Evolutionary conservation across 1,139 yeast genomes (phyloP).

Genomic region (Kazachstania sp.): DNA sequence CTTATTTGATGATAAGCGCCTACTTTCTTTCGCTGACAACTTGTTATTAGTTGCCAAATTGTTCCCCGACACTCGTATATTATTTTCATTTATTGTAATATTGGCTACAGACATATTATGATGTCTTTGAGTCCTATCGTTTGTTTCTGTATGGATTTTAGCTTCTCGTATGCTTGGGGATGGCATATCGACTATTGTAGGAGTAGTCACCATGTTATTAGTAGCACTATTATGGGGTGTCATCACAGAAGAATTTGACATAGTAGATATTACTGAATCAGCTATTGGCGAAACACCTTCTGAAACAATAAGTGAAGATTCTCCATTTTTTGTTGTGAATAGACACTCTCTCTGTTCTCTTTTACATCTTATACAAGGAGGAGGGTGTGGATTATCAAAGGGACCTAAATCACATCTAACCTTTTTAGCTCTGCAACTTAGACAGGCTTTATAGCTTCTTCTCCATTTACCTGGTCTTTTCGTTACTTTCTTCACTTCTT

Average conservation of each 20-base stretch:
- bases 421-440: slow-evolving; percentile 73
- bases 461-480: slow-evolving; percentile 17
- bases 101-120: not conserved
- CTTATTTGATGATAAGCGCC: slow-evolving; percentile 17
- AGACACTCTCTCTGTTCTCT: slow-evolving; percentile 77
- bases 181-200: too few species aligned
- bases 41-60: too few species aligned
- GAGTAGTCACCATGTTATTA: not conserved
- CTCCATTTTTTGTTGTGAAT: slow-evolving; percentile 31
- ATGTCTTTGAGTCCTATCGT: not conserved
- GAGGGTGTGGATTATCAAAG: slow-evolving; percentile 61
- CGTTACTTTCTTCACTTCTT: not conserved
- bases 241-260: not conserved
- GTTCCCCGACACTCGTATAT: not conserved
- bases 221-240: not conserved
- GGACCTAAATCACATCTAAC: slow-evolving; percentile 81
- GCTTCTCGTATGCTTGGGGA: not conserved
- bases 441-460: slow-evolving; percentile 74
- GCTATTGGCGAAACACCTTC: not conserved
- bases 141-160: not conserved
- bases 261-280: not conserved
- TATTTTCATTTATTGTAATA: not conserved
- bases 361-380: slow-evolving; percentile 79
- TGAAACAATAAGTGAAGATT: not conserved
- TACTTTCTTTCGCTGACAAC: too few species aligned